A percentile compares a stretch with the other conserved stretches of the same genome.
phyloP scores from a whole-genome alignment of 352 stramenopile species.

The Phytophthora colocasiae region DNA sequence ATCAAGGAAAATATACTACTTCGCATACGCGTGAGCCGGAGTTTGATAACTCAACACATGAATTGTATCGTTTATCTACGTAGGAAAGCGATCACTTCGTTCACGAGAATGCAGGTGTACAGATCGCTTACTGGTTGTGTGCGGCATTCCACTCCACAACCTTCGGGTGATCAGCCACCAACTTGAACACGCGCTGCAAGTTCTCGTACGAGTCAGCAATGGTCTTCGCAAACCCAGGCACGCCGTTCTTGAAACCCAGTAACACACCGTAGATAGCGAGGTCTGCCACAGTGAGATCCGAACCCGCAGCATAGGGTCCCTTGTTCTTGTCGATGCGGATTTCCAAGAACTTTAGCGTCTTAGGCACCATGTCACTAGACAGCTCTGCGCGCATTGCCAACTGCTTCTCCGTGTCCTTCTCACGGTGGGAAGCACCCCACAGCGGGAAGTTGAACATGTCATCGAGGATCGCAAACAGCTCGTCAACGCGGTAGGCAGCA shows the following conservation, averaged over 20 bases:
- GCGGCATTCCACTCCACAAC: conserved; percentile 65
- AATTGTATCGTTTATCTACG: conserved; percentile 9
- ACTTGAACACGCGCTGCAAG: conserved; percentile 48
- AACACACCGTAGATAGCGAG: conserved; percentile 55
- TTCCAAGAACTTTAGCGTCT: conserved; percentile 54
- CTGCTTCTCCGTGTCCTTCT: conserved; percentile 45
- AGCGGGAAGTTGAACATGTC: conserved; percentile 49
- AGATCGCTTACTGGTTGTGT: conserved; percentile 29
- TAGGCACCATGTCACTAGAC: conserved; percentile 39
- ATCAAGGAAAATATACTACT: too few relatives aligned
- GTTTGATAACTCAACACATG: neutral
- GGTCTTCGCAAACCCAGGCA: conserved; percentile 33
- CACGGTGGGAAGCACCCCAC: conserved; percentile 30
- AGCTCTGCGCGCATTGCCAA: conserved; percentile 50
- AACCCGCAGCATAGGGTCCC: conserved; percentile 41
- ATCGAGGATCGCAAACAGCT: conserved; percentile 47
- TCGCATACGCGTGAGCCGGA: too few relatives aligned
- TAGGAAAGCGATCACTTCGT: conserved; percentile 6
- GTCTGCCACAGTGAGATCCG: conserved; percentile 57
- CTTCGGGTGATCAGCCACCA: conserved; percentile 53
- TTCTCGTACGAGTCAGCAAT: conserved; percentile 45
- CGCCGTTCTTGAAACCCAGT: conserved; percentile 42
- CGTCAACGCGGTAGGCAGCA: conserved; percentile 51
- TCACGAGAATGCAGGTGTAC: neutral
- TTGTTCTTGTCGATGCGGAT: conserved; percentile 53